phyloP scores from a whole-genome alignment of 1,139 yeast species.

The Pichia cactophila region DNA sequence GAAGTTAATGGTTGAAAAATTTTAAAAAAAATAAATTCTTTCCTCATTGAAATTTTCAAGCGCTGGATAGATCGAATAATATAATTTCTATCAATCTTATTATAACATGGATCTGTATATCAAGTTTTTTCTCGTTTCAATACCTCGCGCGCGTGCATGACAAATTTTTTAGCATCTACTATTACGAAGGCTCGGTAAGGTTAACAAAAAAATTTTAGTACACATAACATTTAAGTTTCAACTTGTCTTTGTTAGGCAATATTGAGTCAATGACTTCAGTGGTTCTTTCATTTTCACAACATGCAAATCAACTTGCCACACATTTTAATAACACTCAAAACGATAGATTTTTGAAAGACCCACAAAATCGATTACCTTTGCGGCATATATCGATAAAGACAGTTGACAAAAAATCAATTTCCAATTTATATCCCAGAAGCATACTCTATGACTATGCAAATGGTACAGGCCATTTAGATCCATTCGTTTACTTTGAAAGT shows the following conservation, averaged over 20 bases:
- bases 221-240: no score
- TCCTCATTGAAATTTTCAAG: neutral
- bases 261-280: conserved; percentile 24
- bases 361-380: conserved; percentile 1
- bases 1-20: neutral
- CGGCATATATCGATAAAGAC: conserved; percentile 9
- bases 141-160: no score
- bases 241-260: neutral
- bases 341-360: conserved; percentile 46
- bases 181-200: no score
- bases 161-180: no score
- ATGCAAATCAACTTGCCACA: conserved; percentile 64
- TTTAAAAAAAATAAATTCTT: neutral
- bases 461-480: conserved; percentile 57
- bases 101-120: no score
- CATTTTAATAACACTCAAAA: conserved; percentile 82
- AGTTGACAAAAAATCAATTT: conserved; percentile 1
- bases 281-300: conserved; percentile 62
- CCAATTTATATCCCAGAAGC: conserved; percentile 72
- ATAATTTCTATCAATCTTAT: no score
- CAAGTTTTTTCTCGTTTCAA: no score
- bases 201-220: no score
- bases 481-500: conserved; percentile 40
- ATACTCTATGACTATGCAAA: conserved; percentile 67
- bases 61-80: no score